These are phyloP conservation scores for Coemansia sp. DNA, from an alignment of 192 early-diverging fungal species.

Conservation along the genomic window DNA sequence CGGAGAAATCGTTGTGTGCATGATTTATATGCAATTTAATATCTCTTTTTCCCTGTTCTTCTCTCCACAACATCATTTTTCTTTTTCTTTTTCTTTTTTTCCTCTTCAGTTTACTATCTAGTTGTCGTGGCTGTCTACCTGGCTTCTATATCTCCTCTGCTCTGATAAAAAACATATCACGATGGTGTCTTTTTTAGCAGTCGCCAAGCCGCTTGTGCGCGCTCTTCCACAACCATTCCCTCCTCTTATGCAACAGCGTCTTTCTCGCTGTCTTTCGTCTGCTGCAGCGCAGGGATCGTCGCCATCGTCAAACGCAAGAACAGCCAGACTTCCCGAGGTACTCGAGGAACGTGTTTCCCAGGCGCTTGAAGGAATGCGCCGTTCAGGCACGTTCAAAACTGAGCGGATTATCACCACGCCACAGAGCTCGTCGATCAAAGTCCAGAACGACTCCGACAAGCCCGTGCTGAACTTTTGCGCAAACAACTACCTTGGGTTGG, in stretches of 20 bases:
- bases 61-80: not conserved
- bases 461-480: slow-evolving; percentile 68
- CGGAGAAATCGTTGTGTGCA: not conserved
- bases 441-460: slow-evolving; percentile 38
- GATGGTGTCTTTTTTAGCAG: not conserved
- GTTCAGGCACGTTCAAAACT: slow-evolving; percentile 67
- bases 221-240: not conserved
- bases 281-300: not conserved
- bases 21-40: not conserved
- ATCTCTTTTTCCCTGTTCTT: not conserved
- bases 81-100: not conserved
- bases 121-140: not conserved
- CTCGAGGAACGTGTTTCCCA: slow-evolving; percentile 47
- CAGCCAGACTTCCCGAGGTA: slow-evolving; percentile 27
- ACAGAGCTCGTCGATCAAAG: slow-evolving; percentile 58
- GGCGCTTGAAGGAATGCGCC: slow-evolving; percentile 58
- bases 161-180: not conserved
- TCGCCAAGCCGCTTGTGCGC: not conserved
- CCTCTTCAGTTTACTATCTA: not conserved
- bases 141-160: not conserved
- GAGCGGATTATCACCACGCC: slow-evolving; percentile 65
- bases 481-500: slow-evolving; percentile 72
- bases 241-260: not conserved
- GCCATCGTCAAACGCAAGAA: not conserved
- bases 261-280: not conserved